Percentiles rank a stretch among this genome's conserved stretches.
These are phyloP conservation scores for Xerocomus subilludens DNA, from an alignment of 1,284 basidiomycete species.

Conservation along the genomic window DNA sequence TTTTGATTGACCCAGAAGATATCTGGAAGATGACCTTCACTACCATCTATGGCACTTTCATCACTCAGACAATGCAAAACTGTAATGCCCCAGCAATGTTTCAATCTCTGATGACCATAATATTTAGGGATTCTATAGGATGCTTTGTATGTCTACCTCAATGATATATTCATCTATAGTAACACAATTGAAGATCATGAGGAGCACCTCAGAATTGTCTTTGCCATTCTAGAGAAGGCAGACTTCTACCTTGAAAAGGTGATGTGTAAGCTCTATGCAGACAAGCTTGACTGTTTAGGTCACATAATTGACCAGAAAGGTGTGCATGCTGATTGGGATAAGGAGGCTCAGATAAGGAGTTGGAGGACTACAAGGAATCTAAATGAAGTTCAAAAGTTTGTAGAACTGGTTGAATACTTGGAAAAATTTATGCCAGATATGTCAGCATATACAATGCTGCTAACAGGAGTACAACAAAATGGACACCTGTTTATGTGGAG, in stretches of 20 bases:
- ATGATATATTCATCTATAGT: slow-evolving; percentile 6
- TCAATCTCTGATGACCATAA: slow-evolving; percentile 51
- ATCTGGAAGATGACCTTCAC: slow-evolving; percentile 23
- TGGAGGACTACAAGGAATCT: slow-evolving; percentile 1
- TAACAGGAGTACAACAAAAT: slow-evolving; percentile 48
- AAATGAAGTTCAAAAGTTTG: slow-evolving; percentile 57
- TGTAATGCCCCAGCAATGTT: slow-evolving; percentile 53
- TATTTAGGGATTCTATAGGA: slow-evolving; percentile 50
- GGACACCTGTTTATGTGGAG: slow-evolving; percentile 42
- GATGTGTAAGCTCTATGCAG: not conserved
- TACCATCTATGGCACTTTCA: slow-evolving; percentile 39
- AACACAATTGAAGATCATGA: slow-evolving; percentile 5
- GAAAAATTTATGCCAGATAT: slow-evolving; percentile 56
- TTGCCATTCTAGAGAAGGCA: slow-evolving; percentile 43
- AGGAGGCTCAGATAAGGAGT: not conserved
- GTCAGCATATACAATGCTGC: slow-evolving; percentile 18
- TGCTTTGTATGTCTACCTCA: slow-evolving; percentile 38
- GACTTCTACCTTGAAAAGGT: slow-evolving; percentile 39
- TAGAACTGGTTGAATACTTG: slow-evolving; percentile 58
- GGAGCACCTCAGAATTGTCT: slow-evolving; percentile 43
- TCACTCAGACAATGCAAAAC: slow-evolving; percentile 52
- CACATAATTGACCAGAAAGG: slow-evolving; percentile 50
- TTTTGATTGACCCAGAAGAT: slow-evolving; percentile 38
- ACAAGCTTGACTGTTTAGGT: slow-evolving; percentile 38
- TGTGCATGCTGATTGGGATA: slow-evolving; percentile 44